These are phyloP conservation scores for Skeletonema marinoi DNA, from an alignment of 108 stramenopile species.

Conservation along the genomic window DNA sequence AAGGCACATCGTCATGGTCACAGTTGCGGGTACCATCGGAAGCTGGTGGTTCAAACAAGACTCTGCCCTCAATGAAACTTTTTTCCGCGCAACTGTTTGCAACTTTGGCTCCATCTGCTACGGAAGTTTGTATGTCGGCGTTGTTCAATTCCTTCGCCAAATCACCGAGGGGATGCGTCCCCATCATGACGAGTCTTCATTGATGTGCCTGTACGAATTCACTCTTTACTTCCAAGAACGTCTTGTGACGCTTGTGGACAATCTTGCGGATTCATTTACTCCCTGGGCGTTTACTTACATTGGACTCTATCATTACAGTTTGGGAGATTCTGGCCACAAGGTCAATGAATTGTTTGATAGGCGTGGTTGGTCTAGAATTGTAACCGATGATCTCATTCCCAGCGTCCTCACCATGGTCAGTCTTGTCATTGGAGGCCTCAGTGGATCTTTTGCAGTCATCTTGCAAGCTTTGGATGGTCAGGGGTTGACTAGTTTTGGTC, in stretches of 20 bases:
- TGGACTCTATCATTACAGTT: constrained; percentile 87
- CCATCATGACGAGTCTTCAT: constrained; percentile 54
- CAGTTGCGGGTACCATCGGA: constrained; percentile 84
- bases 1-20: constrained; percentile 83
- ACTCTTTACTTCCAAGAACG: constrained; percentile 63
- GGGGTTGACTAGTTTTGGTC: constrained; percentile 47
- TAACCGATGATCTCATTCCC: constrained; percentile 85
- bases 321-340: constrained; percentile 69
- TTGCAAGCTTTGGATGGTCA: constrained; percentile 59
- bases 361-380: constrained; percentile 87
- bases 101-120: constrained; percentile 90
- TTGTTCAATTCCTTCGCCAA: constrained; percentile 75
- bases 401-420: constrained; percentile 77
- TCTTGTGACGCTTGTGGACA: constrained; percentile 69
- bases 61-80: constrained; percentile 44
- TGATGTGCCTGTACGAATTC: constrained; percentile 81
- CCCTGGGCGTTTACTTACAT: constrained; percentile 88
- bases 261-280: constrained; percentile 67
- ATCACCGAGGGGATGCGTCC: constrained; percentile 71
- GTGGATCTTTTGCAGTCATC: constrained; percentile 69
- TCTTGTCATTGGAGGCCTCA: constrained; percentile 75
- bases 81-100: constrained; percentile 60
- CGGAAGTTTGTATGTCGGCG: constrained; percentile 86
- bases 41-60: constrained; percentile 86
- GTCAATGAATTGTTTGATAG: constrained; percentile 80